phyloP scores from a whole-genome alignment of 495 filamentous ascomycete genomes.

The Daldinia grandis region DNA sequence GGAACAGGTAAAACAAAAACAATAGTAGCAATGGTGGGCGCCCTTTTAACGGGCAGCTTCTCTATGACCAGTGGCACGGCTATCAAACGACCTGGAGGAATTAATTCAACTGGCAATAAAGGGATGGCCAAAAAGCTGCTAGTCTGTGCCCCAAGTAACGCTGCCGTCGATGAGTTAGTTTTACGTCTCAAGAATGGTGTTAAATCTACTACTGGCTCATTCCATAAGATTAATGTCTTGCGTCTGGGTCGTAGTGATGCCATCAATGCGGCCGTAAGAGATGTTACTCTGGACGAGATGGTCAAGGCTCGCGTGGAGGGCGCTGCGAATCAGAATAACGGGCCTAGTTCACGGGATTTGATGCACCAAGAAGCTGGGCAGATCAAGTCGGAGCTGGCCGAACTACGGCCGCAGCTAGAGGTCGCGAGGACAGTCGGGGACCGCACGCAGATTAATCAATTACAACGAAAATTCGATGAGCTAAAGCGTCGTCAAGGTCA shows the following conservation, averaged over 20 bases:
- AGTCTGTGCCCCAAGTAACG: constrained; percentile 96
- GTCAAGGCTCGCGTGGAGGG: constrained; percentile 75
- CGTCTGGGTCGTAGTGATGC: constrained; percentile 93
- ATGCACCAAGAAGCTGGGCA: constrained; percentile 83
- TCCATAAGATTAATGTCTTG: constrained; percentile 80
- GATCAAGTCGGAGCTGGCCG: constrained; percentile 73
- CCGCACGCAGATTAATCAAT: constrained; percentile 60
- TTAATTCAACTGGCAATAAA: constrained; percentile 42
- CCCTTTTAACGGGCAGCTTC: constrained; percentile 74
- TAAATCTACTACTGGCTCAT: constrained; percentile 75
- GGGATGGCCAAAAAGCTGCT: constrained; percentile 78
- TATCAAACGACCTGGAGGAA: constrained; percentile 57
- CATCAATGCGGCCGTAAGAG: constrained; percentile 86
- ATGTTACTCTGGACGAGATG: constrained; percentile 93
- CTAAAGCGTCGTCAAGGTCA: constrained; percentile 76
- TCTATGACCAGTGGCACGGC: constrained; percentile 54
- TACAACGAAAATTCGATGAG: constrained; percentile 79
- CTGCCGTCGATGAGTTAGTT: constrained; percentile 95
- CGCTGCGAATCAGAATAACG: constrained; percentile 57
- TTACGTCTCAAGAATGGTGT: constrained; percentile 90
- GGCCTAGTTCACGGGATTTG: constrained; percentile 71
- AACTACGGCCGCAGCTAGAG: constrained; percentile 73
- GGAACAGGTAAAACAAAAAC: constrained; percentile 99
- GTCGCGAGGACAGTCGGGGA: constrained; percentile 71
- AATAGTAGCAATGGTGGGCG: constrained; percentile 94